These are phyloP conservation scores for Platanthera guangdongensis DNA, from an alignment of 106 monocot genomes.

Conservation along the genomic window DNA sequence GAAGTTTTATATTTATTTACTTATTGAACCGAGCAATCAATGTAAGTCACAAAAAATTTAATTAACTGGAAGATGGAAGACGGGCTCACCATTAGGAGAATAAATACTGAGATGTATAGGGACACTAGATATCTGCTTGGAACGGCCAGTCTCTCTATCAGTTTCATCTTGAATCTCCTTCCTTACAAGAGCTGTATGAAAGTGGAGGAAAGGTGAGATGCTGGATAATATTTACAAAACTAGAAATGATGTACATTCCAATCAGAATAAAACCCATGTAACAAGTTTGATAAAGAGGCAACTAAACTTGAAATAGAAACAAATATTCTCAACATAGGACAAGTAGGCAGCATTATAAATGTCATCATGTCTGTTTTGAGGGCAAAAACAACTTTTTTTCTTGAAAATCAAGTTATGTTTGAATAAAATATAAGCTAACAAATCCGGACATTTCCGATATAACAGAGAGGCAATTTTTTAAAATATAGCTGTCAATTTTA, in stretches of 20 bases:
- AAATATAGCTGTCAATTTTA: too few relatives aligned
- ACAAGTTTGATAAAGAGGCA: not conserved
- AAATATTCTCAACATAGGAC: not conserved
- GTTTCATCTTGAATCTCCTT: slow-evolving; percentile 96
- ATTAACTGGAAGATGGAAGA: not conserved
- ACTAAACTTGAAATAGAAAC: not conserved
- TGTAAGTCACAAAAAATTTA: not conserved
- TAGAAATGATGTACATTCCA: slow-evolving; percentile 1
- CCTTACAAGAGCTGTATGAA: slow-evolving; percentile 65
- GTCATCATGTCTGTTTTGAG: too few relatives aligned
- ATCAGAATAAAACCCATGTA: not conserved
- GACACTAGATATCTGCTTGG: slow-evolving; percentile 64
- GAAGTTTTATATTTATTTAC: not conserved
- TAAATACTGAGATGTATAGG: slow-evolving; percentile 89
- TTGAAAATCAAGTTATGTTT: too few relatives aligned
- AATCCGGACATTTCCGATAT: too few relatives aligned
- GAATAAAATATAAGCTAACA: too few relatives aligned
- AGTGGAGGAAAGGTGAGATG: not conserved
- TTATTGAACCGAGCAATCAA: not conserved
- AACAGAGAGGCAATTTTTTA: too few relatives aligned
- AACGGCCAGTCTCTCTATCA: slow-evolving; percentile 77
- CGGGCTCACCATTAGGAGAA: slow-evolving; percentile 73
- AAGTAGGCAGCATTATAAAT: not conserved
- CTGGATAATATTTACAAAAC: not conserved
- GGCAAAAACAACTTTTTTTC: too few relatives aligned